Evolutionary conservation across 176 grass and related monocot genomes (phyloP).

Genomic region (Dactylis glomerata): DNA sequence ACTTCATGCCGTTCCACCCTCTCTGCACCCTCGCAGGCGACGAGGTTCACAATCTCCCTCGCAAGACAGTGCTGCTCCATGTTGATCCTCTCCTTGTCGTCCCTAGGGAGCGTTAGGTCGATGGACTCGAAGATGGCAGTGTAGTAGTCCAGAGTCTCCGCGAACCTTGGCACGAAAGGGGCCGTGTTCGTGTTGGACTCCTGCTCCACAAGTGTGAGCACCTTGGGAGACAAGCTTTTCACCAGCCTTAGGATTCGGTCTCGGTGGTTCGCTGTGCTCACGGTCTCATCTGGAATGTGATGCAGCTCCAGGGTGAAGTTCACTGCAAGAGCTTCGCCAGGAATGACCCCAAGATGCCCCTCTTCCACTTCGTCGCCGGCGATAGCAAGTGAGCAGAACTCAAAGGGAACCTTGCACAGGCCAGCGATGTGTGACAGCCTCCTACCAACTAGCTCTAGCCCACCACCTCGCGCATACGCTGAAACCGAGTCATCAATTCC

Average conservation of each 20-base stretch:
- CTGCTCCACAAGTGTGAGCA: slow-evolving; percentile 88
- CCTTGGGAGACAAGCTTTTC: slow-evolving; percentile 68
- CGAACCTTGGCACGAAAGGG: slow-evolving; percentile 65
- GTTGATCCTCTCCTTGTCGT: slow-evolving; percentile 66
- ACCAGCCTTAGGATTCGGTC: slow-evolving; percentile 74
- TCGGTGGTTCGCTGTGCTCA: slow-evolving; percentile 79
- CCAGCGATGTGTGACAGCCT: slow-evolving; percentile 69
- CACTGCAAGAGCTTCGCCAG: slow-evolving; percentile 62
- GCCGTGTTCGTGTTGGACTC: slow-evolving; percentile 92
- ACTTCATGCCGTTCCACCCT: slow-evolving; percentile 80
- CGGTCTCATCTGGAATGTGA: slow-evolving; percentile 84
- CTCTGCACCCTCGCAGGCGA: slow-evolving; percentile 86
- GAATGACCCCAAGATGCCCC: slow-evolving; percentile 47
- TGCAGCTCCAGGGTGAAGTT: slow-evolving; percentile 95
- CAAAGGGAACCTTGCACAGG: slow-evolving; percentile 75
- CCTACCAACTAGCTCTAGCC: slow-evolving; percentile 64
- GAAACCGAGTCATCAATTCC: slow-evolving; percentile 82
- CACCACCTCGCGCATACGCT: slow-evolving; percentile 75
- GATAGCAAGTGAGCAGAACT: slow-evolving; percentile 56
- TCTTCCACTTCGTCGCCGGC: slow-evolving; percentile 49
- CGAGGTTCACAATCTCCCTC: slow-evolving; percentile 78
- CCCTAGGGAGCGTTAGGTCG: slow-evolving; percentile 63
- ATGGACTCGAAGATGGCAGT: slow-evolving; percentile 90
- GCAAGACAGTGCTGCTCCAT: slow-evolving; percentile 97
- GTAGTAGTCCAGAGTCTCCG: slow-evolving; percentile 85